A percentile compares a stretch with the other conserved stretches of the same genome.
phyloP scores from a whole-genome alignment of 2,329 filamentous ascomycete genomes.

The Mollisiaceae sp. region DNA sequence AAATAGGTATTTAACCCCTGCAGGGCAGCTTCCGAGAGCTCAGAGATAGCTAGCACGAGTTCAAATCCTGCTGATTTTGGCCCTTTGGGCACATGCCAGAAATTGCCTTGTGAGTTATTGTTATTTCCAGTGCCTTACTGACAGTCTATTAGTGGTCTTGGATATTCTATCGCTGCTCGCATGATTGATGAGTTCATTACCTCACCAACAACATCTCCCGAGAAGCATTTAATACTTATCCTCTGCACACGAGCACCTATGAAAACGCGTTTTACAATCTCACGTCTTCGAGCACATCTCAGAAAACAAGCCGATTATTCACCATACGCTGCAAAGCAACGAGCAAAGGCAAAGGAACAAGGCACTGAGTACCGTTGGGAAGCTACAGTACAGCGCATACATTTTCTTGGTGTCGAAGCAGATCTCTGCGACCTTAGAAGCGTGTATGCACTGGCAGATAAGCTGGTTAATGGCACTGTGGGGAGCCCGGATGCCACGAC shows the following conservation, averaged over 20 bases:
- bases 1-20: conserved; percentile 68
- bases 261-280: conserved; percentile 77
- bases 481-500: conserved; percentile 42
- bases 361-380: conserved; percentile 54
- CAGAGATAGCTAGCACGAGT: conserved; percentile 1
- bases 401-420: conserved; percentile 62
- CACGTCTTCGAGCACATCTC: conserved; percentile 67
- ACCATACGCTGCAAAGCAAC: conserved; percentile 54
- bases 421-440: conserved; percentile 64
- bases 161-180: conserved; percentile 81
- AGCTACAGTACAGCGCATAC: conserved; percentile 56
- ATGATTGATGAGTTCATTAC: conserved; percentile 89
- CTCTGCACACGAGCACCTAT: conserved; percentile 78
- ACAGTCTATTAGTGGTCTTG: conserved; percentile 73
- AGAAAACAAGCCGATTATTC: conserved; percentile 49
- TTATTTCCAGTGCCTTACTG: conserved; percentile 32
- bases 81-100: not conserved
- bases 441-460: conserved; percentile 46
- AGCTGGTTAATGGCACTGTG: conserved; percentile 41
- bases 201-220: conserved; percentile 66
- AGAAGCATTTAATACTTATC: conserved; percentile 76
- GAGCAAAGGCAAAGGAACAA: conserved; percentile 57
- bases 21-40: not conserved
- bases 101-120: not conserved
- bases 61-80: too few relatives aligned